These are phyloP conservation scores for Exutisphaerella laricina DNA, from an alignment of 2,329 filamentous ascomycete genomes.

Conservation along the genomic window DNA sequence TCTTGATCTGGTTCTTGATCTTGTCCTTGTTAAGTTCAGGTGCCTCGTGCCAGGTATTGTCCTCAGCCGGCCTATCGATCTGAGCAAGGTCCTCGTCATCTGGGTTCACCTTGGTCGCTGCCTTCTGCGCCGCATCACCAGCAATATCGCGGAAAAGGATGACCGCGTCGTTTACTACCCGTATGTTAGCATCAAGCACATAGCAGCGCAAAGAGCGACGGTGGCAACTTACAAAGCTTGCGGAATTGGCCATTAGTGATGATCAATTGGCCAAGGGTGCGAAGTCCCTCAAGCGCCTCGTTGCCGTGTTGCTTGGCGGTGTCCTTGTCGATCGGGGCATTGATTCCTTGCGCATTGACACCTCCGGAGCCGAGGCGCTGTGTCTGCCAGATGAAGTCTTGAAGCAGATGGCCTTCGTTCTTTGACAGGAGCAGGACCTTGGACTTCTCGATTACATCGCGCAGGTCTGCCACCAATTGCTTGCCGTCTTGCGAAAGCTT, in stretches of 20 bases:
- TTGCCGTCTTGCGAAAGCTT: slow-evolving; percentile 80
- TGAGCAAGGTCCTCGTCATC: slow-evolving; percentile 68
- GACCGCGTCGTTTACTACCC: slow-evolving; percentile 66
- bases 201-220: slow-evolving; percentile 13
- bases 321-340: slow-evolving; percentile 67
- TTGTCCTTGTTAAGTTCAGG: slow-evolving; percentile 56
- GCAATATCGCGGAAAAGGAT: slow-evolving; percentile 84
- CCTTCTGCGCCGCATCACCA: slow-evolving; percentile 78
- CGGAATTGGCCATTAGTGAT: slow-evolving; percentile 96
- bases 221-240: slow-evolving; percentile 64
- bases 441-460: slow-evolving; percentile 73
- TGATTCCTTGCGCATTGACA: slow-evolving; percentile 57
- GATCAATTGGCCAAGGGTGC: slow-evolving; percentile 80
- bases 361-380: slow-evolving; percentile 64
- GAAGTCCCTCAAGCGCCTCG: slow-evolving; percentile 74
- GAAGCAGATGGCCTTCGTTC: slow-evolving; percentile 88
- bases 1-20: slow-evolving; percentile 63
- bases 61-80: slow-evolving; percentile 77
- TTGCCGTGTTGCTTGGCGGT: slow-evolving; percentile 76
- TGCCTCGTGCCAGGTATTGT: slow-evolving; percentile 76
- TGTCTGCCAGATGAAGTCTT: slow-evolving; percentile 96
- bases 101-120: slow-evolving; percentile 69
- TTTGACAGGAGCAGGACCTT: slow-evolving; percentile 84
- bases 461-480: slow-evolving; percentile 69
- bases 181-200: slow-evolving; percentile 9